Percentiles rank a stretch among this genome's conserved stretches.
phyloP scores from a whole-genome alignment of 768 basidiomycete species.

The Udeniomyces megalosporus region DNA sequence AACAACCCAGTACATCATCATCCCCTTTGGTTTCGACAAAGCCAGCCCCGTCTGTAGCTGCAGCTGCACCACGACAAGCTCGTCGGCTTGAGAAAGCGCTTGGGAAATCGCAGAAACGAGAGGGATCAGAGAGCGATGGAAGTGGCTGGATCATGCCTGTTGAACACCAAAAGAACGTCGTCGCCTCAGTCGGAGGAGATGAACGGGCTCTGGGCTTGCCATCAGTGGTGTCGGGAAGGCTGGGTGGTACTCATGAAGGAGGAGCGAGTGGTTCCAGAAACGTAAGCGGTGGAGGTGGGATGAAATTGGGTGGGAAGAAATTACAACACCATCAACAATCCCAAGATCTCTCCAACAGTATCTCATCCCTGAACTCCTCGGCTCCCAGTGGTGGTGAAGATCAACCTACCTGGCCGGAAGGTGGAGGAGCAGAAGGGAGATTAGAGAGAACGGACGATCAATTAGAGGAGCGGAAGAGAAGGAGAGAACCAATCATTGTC shows the following conservation, averaged over 20 bases:
- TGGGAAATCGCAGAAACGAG: not conserved
- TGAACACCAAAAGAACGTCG: too few relatives aligned
- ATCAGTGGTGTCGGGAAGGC: not conserved
- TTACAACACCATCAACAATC: not conserved
- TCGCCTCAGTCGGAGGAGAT: not conserved
- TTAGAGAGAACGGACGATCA: not conserved
- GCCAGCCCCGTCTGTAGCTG: not conserved
- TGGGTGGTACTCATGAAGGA: not conserved
- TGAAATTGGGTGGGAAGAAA: conserved; percentile 4
- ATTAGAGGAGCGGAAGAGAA: not conserved
- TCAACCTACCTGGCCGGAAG: too few relatives aligned
- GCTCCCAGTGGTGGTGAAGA: too few relatives aligned
- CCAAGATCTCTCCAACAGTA: not conserved
- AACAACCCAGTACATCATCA: not conserved
- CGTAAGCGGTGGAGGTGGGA: not conserved
- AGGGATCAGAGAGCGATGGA: not conserved
- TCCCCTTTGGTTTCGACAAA: not conserved
- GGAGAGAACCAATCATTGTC: conserved; percentile 19
- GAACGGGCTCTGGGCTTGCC: not conserved
- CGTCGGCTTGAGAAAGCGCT: conserved; percentile 9
- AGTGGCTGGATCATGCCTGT: not conserved
- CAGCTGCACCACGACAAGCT: not conserved
- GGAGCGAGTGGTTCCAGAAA: too few relatives aligned
- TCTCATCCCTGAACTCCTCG: too few relatives aligned
- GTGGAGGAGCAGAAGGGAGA: not conserved